Percentiles rank a stretch among this genome's conserved stretches.
Evolutionary conservation across 2,329 filamentous ascomycete species (phyloP).

Genomic region (Calonectria crousiana): DNA sequence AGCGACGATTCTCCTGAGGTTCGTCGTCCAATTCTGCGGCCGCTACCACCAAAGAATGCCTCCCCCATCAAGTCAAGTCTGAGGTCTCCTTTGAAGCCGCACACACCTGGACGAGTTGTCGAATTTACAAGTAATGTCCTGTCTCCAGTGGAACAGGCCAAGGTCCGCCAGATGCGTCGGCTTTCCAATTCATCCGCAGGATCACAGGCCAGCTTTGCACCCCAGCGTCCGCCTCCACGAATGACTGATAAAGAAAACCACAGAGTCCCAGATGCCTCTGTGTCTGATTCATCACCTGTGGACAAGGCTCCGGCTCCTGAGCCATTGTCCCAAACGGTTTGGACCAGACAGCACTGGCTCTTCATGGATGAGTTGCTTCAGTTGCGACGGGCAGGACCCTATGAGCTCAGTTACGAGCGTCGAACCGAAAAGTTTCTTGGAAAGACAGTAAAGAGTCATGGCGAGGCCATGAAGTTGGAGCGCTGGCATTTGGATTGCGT

Average conservation of each 20-base stretch:
- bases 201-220: slow-evolving; percentile 29
- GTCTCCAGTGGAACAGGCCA: slow-evolving; percentile 58
- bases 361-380: slow-evolving; percentile 65
- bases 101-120: slow-evolving; percentile 69
- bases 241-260: slow-evolving; percentile 51
- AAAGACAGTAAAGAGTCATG: slow-evolving; percentile 61
- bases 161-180: slow-evolving; percentile 47
- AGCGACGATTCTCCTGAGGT: slow-evolving; percentile 54
- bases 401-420: slow-evolving; percentile 44
- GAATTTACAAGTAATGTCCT: slow-evolving; percentile 67
- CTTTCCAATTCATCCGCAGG: slow-evolving; percentile 41
- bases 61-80: slow-evolving; percentile 70
- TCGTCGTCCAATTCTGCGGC: slow-evolving; percentile 57
- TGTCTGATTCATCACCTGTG: slow-evolving; percentile 44
- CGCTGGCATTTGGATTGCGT: slow-evolving; percentile 70
- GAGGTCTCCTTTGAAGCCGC: slow-evolving; percentile 68
- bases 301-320: slow-evolving; percentile 30
- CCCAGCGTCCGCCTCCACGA: slow-evolving; percentile 28
- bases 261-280: slow-evolving; percentile 40
- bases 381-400: slow-evolving; percentile 57
- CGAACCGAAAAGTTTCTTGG: slow-evolving; percentile 57
- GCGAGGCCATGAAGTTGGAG: slow-evolving; percentile 61
- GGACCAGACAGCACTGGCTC: slow-evolving; percentile 67
- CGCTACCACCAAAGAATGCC: slow-evolving; percentile 62
- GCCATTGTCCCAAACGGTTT: slow-evolving; percentile 56